phyloP scores from a whole-genome alignment of 148 eudicot genomes.

The Amaranthus hypochondriacus region DNA sequence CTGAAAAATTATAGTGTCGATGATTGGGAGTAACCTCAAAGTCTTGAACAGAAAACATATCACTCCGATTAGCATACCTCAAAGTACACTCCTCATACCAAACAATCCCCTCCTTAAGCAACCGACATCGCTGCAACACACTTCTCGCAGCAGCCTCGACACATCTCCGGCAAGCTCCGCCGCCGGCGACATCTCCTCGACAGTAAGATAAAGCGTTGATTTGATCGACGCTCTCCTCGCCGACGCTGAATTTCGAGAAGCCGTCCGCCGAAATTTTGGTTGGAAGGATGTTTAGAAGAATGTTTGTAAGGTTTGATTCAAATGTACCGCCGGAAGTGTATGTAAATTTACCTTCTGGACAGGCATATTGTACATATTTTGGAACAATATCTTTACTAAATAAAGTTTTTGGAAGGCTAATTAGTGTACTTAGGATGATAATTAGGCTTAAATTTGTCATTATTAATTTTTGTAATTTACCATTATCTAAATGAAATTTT shows the following conservation, averaged over 20 bases:
- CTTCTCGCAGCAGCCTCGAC: conserved; percentile 7
- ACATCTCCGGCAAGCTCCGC: conserved; percentile 17
- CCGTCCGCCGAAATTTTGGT: not conserved
- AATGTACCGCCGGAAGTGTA: conserved; percentile 1
- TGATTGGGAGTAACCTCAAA: not conserved
- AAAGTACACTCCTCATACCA: conserved; percentile 31
- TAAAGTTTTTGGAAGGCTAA: not conserved
- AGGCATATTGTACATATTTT: not conserved
- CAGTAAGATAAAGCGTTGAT: conserved; percentile 29
- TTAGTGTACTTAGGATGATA: not conserved
- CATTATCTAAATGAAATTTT: too few relatives aligned
- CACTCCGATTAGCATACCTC: conserved; percentile 20
- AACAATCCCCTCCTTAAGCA: conserved; percentile 12
- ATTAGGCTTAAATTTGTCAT: not conserved
- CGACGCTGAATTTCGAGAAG: not conserved
- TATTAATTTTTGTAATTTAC: too few relatives aligned
- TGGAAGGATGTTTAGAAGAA: not conserved
- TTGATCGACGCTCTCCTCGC: not conserved
- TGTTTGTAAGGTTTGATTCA: not conserved
- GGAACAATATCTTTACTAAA: not conserved
- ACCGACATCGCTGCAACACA: not conserved
- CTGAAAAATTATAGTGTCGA: not conserved
- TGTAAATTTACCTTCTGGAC: not conserved
- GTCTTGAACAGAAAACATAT: not conserved
- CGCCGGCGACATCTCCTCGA: conserved; percentile 14